Base-by-base conservation (phyloP, 1,139 yeast genomes). In the Suhomyces wounanorum region DNA sequence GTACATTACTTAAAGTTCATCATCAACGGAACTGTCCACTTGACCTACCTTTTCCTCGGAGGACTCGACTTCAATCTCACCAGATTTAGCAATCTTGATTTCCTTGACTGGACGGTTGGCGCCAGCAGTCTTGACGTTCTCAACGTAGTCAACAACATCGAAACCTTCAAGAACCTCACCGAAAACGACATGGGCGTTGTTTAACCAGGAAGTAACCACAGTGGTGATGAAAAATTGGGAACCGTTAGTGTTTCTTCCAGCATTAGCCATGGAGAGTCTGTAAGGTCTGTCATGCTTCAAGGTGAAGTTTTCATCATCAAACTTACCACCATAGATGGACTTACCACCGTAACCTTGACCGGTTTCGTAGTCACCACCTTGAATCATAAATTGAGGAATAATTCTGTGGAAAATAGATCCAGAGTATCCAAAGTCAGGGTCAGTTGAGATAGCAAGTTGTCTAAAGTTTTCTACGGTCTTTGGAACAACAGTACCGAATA, bases 111-210 rank as follows among this genome's bases (percentile, higher is more conserved):
- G 90, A 59, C 70, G 77, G 65, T 82, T 83, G 37, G 76, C 73
- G 47, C 69, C 62, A 52, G 69, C 65, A 38, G 84, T 82, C 59
- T 78, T 70, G 54, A 79, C 83, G 47, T 69, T 72, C 61, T 83
- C 88, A 59, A 82, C 78, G 62, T 75, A 69, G 52, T 77, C 73
- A 40, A 83, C 83, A 13, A 85, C 80, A 40, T 85, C 87, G 63
- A 79, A 72, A 21, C 94, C 94, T 47, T 84, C 88, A 10, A 83
- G 53, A 48, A 87, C 86, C 68, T 87, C 88, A 51, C 95, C 95
- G 62, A 87, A 87, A n/a, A 87, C 94, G 58, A 87, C 95, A 67
- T 87, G 91, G 23, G 70, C 71, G 39, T 86, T 87, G 67, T 86
- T 82, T 60, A 87, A 77, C 86, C 87, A 83, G 40, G 73, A 69